A percentile compares a stretch with the other conserved stretches of the same genome.
phyloP scores from a whole-genome alignment of 2,329 filamentous ascomycete species.

The Neospermospora avenae region DNA sequence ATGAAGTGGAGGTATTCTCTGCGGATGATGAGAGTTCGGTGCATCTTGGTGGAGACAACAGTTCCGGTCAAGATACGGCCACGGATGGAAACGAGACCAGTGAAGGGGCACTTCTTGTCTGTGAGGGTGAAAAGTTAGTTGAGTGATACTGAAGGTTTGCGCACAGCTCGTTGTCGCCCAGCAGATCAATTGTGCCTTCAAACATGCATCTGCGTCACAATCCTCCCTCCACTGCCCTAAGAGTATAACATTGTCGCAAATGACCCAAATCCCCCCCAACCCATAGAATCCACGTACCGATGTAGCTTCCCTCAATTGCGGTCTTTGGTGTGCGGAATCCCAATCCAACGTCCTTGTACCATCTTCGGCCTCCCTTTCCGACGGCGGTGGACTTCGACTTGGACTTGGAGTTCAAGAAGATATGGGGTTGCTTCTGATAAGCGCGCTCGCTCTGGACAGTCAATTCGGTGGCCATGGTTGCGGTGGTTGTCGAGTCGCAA shows the following conservation, averaged over 20 bases:
- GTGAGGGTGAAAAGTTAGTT: constrained; percentile 30
- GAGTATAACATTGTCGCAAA: constrained; percentile 1
- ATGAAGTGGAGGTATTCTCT: constrained; percentile 99
- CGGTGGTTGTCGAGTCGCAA: constrained; percentile 33
- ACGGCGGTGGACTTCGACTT: constrained; percentile 80
- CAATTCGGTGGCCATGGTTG: constrained; percentile 89
- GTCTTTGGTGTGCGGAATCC: constrained; percentile 98
- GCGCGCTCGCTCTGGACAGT: constrained; percentile 99
- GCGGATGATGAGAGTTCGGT: constrained; percentile 98
- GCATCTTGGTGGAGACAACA: constrained; percentile 99
- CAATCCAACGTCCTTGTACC: constrained; percentile 99
- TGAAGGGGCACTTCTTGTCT: constrained; percentile 99
- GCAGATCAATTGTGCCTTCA: neutral
- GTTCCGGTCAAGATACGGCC: constrained; percentile 99
- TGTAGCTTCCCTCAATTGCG: constrained; percentile 98
- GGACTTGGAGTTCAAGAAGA: constrained; percentile 98
- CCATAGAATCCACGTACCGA: constrained; percentile 67
- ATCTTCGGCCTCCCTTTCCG: constrained; percentile 89
- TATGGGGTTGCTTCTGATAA: constrained; percentile 99
- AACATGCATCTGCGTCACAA: neutral
- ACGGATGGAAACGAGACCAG: constrained; percentile 97
- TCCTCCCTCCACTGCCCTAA: neutral
- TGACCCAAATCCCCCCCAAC: neutral
- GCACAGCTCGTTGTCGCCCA: neutral
- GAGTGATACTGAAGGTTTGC: neutral